A percentile compares a stretch with the other conserved stretches of the same genome.
Conservation (phyloP, 2,329 filamentous ascomycete genomes). For the Camillea tinctor region DNA sequence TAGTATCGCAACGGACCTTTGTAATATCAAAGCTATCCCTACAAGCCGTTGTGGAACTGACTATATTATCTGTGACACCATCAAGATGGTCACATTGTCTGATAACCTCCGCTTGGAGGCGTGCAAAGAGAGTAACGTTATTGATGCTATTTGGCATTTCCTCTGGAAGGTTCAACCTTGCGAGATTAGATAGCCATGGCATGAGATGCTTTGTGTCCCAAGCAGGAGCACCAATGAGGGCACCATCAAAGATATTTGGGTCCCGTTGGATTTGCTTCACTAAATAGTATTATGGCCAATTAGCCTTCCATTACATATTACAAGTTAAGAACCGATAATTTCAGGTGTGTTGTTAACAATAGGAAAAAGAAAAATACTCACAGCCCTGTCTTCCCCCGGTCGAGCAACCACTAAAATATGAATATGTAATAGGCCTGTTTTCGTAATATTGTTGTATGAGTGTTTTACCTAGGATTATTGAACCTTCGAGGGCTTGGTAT, state of each 20-base stretch:
- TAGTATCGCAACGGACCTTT: constrained; percentile 33
- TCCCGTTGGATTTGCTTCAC: constrained; percentile 44
- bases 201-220: constrained; percentile 48
- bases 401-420: constrained; percentile 52
- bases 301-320: background rate
- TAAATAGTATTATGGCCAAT: background rate
- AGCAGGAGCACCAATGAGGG: constrained; percentile 44
- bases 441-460: constrained; percentile 45
- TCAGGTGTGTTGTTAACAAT: background rate
- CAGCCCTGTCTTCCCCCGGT: constrained; percentile 53
- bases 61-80: constrained; percentile 41
- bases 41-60: constrained; percentile 39
- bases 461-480: constrained; percentile 42
- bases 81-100: constrained; percentile 44
- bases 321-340: no score
- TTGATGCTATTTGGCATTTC: constrained; percentile 39
- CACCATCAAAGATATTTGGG: constrained; percentile 52
- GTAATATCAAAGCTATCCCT: constrained; percentile 30
- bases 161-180: constrained; percentile 44
- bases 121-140: constrained; percentile 36
- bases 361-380: constrained; percentile 42
- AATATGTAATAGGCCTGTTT: constrained; percentile 37
- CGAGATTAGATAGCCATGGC: constrained; percentile 38
- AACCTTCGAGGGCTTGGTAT: constrained; percentile 39
- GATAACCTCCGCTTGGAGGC: constrained; percentile 42